phyloP scores from a whole-genome alignment of 2,329 filamentous ascomycete genomes.

The Lachnellula suecica region DNA sequence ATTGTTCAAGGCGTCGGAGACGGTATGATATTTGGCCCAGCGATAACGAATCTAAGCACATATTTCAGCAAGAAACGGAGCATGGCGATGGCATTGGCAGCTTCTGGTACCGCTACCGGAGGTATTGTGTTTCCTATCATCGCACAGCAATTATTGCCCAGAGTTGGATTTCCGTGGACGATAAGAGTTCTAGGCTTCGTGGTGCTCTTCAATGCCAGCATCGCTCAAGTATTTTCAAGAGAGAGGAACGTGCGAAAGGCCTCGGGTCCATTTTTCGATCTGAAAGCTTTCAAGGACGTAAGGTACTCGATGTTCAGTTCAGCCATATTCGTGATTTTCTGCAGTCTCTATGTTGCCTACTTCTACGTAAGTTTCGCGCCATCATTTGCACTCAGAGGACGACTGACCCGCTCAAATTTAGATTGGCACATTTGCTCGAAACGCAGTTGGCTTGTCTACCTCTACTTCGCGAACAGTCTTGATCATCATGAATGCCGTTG shows the following conservation, averaged over 20 bases:
- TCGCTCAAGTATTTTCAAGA: constrained; percentile 35
- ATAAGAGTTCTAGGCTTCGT: constrained; percentile 44
- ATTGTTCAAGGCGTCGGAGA: constrained; percentile 38
- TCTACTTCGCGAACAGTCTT: background rate
- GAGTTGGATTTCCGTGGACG: constrained; percentile 42
- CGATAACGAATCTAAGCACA: constrained; percentile 35
- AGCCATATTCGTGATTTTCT: constrained; percentile 34
- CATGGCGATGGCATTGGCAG: constrained; percentile 35
- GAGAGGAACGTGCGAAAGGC: constrained; percentile 37
- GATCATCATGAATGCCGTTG: constrained; percentile 41
- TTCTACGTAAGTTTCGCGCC: constrained; percentile 6
- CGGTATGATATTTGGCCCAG: constrained; percentile 38
- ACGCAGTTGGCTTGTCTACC: constrained; percentile 48
- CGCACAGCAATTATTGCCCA: constrained; percentile 36
- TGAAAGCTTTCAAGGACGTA: constrained; percentile 40
- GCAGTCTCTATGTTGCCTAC: constrained; percentile 42
- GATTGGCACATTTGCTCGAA: constrained; percentile 35
- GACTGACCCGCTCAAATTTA: background rate
- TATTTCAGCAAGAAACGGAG: constrained; percentile 38
- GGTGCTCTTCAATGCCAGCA: constrained; percentile 34
- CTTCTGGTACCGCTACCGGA: constrained; percentile 35
- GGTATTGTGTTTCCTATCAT: constrained; percentile 43
- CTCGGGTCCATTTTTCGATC: constrained; percentile 40
- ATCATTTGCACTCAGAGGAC: constrained; percentile 38
- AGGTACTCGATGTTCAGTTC: constrained; percentile 42